Percentiles rank a stretch among this genome's conserved stretches.
These are phyloP conservation scores for Telopea speciosissima DNA, from an alignment of 177 flowering plant species.

Conservation along the genomic window DNA sequence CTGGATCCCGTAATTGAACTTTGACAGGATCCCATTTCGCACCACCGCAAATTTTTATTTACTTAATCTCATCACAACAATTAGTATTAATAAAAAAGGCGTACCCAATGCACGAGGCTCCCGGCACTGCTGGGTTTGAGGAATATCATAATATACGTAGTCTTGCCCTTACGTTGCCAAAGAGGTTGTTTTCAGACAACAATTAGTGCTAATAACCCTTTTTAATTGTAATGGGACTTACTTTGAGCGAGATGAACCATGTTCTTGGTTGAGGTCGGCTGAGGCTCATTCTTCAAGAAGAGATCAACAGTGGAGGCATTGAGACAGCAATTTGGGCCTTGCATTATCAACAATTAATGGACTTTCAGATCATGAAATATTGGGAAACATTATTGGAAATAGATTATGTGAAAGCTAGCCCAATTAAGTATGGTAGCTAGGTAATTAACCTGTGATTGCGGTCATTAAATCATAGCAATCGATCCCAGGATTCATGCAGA, in stretches of 20 bases:
- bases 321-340: constrained; percentile 62
- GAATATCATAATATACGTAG: too few species aligned
- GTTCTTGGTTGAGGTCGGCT: constrained; percentile 56
- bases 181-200: too few species aligned
- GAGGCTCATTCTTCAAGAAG: constrained; percentile 48
- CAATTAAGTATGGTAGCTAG: too few species aligned
- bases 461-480: constrained; percentile 62
- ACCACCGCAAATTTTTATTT: constrained; percentile 37
- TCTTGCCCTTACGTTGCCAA: too few species aligned
- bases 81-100: too few species aligned
- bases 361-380: too few species aligned
- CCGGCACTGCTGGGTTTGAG: too few species aligned
- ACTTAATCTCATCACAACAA: too few species aligned
- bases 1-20: constrained; percentile 49
- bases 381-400: too few species aligned
- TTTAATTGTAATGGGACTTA: constrained; percentile 17
- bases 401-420: too few species aligned
- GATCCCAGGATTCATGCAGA: constrained; percentile 49
- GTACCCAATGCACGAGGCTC: too few species aligned
- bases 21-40: constrained; percentile 44
- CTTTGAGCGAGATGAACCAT: constrained; percentile 63
- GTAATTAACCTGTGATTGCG: constrained; percentile 49
- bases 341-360: neutral
- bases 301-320: constrained; percentile 42
- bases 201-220: too few species aligned